Conservation (phyloP, 108 stramenopile genomes). For the Schizochytrium sp. region DNA sequence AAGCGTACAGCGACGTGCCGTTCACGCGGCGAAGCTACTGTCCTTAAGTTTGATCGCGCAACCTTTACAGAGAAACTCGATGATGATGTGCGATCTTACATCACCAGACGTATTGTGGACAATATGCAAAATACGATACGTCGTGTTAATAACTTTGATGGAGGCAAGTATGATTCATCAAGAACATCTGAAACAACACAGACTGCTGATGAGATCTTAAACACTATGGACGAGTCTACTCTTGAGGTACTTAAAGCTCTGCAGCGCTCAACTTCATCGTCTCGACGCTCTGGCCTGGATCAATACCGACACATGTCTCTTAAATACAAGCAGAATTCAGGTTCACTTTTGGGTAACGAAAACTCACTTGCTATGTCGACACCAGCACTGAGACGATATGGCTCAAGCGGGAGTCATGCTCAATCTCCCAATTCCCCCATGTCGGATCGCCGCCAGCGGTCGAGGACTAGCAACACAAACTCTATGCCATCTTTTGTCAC, state of each 20-base stretch:
- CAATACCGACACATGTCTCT: slow-evolving; percentile 7
- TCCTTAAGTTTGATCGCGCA: background rate
- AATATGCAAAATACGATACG: background rate
- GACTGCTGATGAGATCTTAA: background rate
- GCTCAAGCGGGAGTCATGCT: background rate
- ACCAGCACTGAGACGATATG: background rate
- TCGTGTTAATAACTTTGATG: background rate
- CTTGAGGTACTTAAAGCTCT: background rate
- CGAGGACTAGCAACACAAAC: background rate
- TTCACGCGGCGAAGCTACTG: background rate
- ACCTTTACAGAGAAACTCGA: slow-evolving; percentile 11
- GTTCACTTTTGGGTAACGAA: background rate
- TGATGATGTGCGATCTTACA: background rate
- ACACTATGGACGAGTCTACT: background rate
- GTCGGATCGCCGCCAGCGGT: background rate
- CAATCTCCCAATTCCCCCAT: too few species aligned
- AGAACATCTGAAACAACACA: background rate
- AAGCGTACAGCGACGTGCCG: slow-evolving; percentile 17
- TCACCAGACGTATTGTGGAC: background rate
- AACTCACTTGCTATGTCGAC: background rate
- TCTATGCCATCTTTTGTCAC: slow-evolving; percentile 3
- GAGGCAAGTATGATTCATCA: background rate
- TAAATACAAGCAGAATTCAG: background rate
- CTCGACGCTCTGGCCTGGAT: background rate
- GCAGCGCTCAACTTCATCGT: background rate